Evolutionary conservation across 148 eudicot species (phyloP), one percentile per base, ranked within the genome.

Genomic region (Euryodendron excelsum): DNA sequence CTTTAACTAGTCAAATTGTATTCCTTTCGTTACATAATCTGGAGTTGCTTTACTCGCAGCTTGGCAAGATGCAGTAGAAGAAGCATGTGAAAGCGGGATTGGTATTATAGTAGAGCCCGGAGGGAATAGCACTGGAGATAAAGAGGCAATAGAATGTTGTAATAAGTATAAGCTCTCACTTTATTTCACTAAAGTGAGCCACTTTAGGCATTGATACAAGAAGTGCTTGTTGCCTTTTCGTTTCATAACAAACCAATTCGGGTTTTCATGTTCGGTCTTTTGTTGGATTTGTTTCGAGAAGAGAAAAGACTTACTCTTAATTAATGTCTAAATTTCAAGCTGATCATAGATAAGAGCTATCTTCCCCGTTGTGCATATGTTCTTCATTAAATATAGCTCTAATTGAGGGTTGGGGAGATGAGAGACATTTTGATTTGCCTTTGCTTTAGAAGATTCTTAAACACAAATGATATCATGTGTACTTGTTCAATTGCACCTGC

Each of bases 11-110:
- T 44, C 30, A 61, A 5, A 61, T 75, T 27, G 61, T 50, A 13
- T 33, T 25, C 53, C 21, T 69, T 25, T 45, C 25, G n/a, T 25
- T 31, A n/a, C 31, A 1, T 74, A 30, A 74, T 53, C 33, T 20
- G 41, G 53, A 33, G 11, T 74, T 18, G 58, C n/a, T 56, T 68
- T 60, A 2, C n/a, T n/a, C 59, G 17, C 91, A 93, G 99, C 99
- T 23, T 96, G 99, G 99, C 87, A 88, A 9, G 99, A 96, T 82
- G 93, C 98, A 13, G 98, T 95, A 20, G 99, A 95, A 84, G 99
- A 93, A 85, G 99, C 99, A 52, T 93, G 98, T 80, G 59, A 91
- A 83, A 96, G 88, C 28, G 97, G 99, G 12, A 50, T 96, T 34
- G 79, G 92, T 63, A 84, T 89, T 25, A 93, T 96, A 52, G 94